Evolutionary conservation across 768 basidiomycete genomes (phyloP), one percentile per base, ranked within the genome.

Genomic region (Boletellus sp.): DNA sequence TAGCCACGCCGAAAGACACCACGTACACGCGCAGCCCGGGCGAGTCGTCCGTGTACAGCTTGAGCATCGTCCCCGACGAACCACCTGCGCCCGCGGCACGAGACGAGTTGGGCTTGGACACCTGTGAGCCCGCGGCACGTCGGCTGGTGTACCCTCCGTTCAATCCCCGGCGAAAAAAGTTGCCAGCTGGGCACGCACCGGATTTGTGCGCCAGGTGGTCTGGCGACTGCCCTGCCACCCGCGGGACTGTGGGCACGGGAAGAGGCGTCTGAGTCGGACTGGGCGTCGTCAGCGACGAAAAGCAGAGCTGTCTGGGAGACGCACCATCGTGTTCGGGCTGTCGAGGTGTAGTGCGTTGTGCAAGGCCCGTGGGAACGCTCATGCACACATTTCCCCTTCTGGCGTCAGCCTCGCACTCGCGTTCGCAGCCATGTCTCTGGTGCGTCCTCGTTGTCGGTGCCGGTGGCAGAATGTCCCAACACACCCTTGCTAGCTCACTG

Each of bases 11-110:
- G 15, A 23, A 26, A 48, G 45, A 39, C 34, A 35, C 42, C 33
- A 87, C 94, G 68, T 68, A 98, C 96, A 99, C 92, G 79, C 94
- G 84, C 47, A 99, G 79, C 20, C 96, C 96, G 41, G 91, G 92
- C 51, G 94, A 94, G 66, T 97, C 96, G 67, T 97, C 95, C 34
- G 96, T 98, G 81, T 98, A 98, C 4, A 99, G 78, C 74, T 91
- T 93, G 64, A 99, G 81, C 96, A 99, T 98, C 50, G 96, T 99
- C 75, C 92, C 95, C 50, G 87, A 91, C 33, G 90, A 94, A 47
- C 96, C 96, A 47, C 96, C 96, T 50, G 93, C 93, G 36, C 95
- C 94, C 23, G 94, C 93, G 35, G 93, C 85, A 51, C 94, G 86
- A 26, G 85, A 69, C 1, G 92, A 94, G 66, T 93, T 94, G 22